Evolutionary conservation across 179 eudicot genomes (phyloP).

Genomic region (Beta macrorhiza): DNA sequence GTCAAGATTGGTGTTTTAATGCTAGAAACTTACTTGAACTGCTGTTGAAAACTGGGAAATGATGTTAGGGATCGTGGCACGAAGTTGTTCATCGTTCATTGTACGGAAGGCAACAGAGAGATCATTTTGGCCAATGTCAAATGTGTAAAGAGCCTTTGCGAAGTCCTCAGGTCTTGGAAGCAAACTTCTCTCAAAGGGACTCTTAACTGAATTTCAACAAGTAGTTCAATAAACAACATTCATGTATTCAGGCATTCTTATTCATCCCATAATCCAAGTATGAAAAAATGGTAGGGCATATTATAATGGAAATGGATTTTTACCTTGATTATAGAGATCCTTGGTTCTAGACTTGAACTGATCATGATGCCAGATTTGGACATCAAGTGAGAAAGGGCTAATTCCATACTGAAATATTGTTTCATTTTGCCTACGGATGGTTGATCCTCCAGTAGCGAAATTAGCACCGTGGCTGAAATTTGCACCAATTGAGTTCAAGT

Average conservation of each 20-base stretch:
- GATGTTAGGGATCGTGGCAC: constrained; percentile 46
- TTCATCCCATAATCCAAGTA: neutral
- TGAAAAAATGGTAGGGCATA: neutral
- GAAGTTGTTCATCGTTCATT: constrained; percentile 41
- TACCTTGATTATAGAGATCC: constrained; percentile 54
- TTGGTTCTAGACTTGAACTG: constrained; percentile 59
- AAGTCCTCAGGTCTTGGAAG: constrained; percentile 56
- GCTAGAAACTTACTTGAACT: constrained; percentile 47
- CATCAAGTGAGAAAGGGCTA: constrained; percentile 73
- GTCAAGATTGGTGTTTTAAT: neutral
- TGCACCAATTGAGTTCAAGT: constrained; percentile 61
- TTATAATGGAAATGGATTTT: no score
- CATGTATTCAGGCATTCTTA: neutral
- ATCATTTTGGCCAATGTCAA: constrained; percentile 75
- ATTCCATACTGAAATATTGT: constrained; percentile 53
- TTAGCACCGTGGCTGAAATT: constrained; percentile 79
- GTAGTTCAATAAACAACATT: neutral
- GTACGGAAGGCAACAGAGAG: constrained; percentile 52
- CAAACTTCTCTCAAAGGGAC: constrained; percentile 33
- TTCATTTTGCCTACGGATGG: constrained; percentile 56
- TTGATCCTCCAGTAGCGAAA: constrained; percentile 84
- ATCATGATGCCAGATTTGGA: constrained; percentile 57
- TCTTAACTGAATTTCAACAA: constrained; percentile 33
- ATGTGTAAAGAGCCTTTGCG: constrained; percentile 63
- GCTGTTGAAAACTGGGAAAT: constrained; percentile 55